phyloP scores from a whole-genome alignment of 2,329 filamentous ascomycete genomes.

The Sordariomycetes sp. region DNA sequence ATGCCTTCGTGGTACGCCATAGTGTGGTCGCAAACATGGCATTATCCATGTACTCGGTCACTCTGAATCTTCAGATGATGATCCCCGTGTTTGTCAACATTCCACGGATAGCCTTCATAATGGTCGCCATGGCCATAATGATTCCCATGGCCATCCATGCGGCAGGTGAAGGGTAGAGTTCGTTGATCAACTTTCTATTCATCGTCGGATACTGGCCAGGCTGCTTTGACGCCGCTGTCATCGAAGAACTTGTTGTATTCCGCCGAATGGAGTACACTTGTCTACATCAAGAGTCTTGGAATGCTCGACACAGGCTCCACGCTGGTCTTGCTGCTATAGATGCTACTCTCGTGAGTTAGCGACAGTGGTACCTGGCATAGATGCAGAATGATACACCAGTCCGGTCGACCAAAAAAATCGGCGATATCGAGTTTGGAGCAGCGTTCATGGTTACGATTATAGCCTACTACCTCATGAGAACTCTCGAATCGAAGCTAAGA shows the following conservation, averaged over 20 bases:
- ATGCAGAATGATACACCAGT: constrained; percentile 32
- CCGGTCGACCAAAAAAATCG: constrained; percentile 30
- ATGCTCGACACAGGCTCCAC: constrained; percentile 29
- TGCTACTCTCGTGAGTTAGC: constrained; percentile 32
- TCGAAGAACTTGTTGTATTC: constrained; percentile 33
- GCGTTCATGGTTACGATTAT: constrained; percentile 30
- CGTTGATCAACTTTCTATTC: constrained; percentile 31
- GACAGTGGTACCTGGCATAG: constrained; percentile 31
- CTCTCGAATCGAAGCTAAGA: too few species aligned
- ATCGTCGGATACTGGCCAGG: constrained; percentile 38
- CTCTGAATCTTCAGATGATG: constrained; percentile 31
- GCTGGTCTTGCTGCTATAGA: constrained; percentile 31
- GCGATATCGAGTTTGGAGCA: constrained; percentile 35
- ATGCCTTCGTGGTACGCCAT: constrained; percentile 19
- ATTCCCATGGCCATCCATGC: constrained; percentile 27
- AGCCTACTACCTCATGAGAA: constrained; percentile 26
- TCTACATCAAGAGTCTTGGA: constrained; percentile 33
- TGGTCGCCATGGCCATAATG: constrained; percentile 29
- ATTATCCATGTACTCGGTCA: constrained; percentile 28
- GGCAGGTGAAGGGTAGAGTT: constrained; percentile 28
- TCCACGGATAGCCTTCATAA: constrained; percentile 30
- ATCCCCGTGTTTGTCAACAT: constrained; percentile 27
- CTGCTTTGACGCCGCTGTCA: constrained; percentile 30
- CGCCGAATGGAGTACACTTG: constrained; percentile 27
- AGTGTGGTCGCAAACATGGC: constrained; percentile 28